Percentiles rank a stretch among this genome's conserved stretches.
Conservation (phyloP, 1,139 yeast species). For the Geotrichum cucujoidarum region DNA sequence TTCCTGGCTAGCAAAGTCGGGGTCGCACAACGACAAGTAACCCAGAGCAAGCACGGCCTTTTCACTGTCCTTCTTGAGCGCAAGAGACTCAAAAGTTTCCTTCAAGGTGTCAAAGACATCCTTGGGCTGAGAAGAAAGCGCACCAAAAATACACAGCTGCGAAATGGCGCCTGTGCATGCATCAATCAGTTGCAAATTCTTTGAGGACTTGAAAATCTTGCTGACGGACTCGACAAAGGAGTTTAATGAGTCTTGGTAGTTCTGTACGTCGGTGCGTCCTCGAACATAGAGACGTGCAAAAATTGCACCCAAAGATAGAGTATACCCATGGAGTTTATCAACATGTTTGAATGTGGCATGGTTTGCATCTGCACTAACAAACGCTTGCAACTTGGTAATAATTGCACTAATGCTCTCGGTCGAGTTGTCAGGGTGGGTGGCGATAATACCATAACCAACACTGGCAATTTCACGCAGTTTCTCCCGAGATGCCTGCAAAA, state of each 20-base stretch:
- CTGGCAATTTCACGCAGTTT: slow-evolving; percentile 39
- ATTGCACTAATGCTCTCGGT: slow-evolving; percentile 22
- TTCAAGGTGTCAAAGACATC: slow-evolving; percentile 24
- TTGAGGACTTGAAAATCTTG: slow-evolving; percentile 9
- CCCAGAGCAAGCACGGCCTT: slow-evolving; percentile 54
- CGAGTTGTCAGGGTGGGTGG: slow-evolving; percentile 41
- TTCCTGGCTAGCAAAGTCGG: slow-evolving; percentile 21
- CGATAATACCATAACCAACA: slow-evolving; percentile 52
- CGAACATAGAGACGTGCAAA: slow-evolving; percentile 49
- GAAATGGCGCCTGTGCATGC: slow-evolving; percentile 46
- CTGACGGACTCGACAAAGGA: slow-evolving; percentile 2
- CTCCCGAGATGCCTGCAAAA: slow-evolving; percentile 31
- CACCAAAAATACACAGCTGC: slow-evolving; percentile 60
- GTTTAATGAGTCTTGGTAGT: neutral
- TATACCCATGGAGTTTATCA: slow-evolving; percentile 28
- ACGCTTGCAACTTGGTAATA: slow-evolving; percentile 18
- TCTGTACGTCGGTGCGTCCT: slow-evolving; percentile 31
- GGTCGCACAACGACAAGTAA: slow-evolving; percentile 46
- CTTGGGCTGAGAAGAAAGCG: slow-evolving; percentile 39
- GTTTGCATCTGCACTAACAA: slow-evolving; percentile 12
- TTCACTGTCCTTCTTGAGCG: slow-evolving; percentile 55
- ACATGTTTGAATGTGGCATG: slow-evolving; percentile 10
- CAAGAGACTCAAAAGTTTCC: slow-evolving; percentile 39
- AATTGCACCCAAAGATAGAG: slow-evolving; percentile 46
- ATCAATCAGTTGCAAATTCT: slow-evolving; percentile 25